These are phyloP conservation scores for Halteria grandinella DNA, from an alignment of 73 alveolate genomes.

Conservation along the genomic window DNA sequence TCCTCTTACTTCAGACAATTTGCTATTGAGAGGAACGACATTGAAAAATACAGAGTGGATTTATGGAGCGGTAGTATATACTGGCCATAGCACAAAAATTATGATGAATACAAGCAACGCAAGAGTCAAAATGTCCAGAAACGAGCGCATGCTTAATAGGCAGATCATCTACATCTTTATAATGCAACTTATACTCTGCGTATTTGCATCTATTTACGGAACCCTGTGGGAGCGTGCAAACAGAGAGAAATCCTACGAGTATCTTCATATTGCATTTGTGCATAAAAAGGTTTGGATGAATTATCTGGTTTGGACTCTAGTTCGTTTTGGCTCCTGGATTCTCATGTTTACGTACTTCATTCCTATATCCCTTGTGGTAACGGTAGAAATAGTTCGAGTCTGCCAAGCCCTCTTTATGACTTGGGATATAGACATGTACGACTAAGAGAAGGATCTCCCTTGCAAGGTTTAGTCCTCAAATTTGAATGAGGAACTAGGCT, in stretches of 20 bases:
- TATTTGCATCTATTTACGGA: slow-evolving; percentile 34
- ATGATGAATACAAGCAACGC: slow-evolving; percentile 94
- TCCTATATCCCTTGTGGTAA: slow-evolving; percentile 89
- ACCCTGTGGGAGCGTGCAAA: slow-evolving; percentile 30
- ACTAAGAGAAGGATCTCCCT: slow-evolving; percentile 59
- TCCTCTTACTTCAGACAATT: slow-evolving; percentile 56
- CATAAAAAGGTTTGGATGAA: no score
- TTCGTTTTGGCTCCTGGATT: slow-evolving; percentile 76
- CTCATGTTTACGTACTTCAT: slow-evolving; percentile 86
- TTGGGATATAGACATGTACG: slow-evolving; percentile 77
- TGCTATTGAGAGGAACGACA: slow-evolving; percentile 93
- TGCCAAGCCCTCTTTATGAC: slow-evolving; percentile 83
- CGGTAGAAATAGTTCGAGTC: slow-evolving; percentile 90
- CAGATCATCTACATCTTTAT: slow-evolving; percentile 73
- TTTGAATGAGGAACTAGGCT: slow-evolving; percentile 92
- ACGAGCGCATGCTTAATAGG: slow-evolving; percentile 79
- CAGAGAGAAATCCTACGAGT: slow-evolving; percentile 2
- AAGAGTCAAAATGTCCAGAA: slow-evolving; percentile 83
- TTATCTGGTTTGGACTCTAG: no score
- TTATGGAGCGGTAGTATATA: slow-evolving; percentile 93
- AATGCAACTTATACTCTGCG: slow-evolving; percentile 58
- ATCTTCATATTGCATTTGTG: not conserved
- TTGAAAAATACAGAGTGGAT: slow-evolving; percentile 90
- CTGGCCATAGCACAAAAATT: slow-evolving; percentile 96
- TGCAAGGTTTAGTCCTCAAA: slow-evolving; percentile 80